Base-by-base conservation (phyloP, 352 stramenopile species). In the Pythium pyrilobum region DNA sequence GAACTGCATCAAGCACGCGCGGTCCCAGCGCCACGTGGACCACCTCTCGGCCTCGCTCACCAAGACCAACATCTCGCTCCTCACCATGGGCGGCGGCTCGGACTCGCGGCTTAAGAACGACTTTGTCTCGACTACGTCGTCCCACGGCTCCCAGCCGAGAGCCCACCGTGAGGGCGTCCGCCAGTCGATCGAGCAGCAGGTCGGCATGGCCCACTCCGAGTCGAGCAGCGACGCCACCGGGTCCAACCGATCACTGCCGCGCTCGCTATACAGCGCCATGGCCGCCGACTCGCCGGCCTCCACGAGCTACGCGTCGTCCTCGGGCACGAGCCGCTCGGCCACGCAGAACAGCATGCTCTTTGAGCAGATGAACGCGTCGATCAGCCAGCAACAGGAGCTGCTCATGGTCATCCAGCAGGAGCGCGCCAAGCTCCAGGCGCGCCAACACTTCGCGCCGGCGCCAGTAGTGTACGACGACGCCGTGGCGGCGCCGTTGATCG, bases 361-460 rank as follows among this genome's bases (percentile, higher is more conserved):
- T 40, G 40, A 67, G 27, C 43, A 61, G 24, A 62, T 67, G 59
- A 62, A 67, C 52, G 42, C 37, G 20, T 58, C 59, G 27, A 67
- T 67, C 18, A 52, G 52, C 15, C 59, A 62, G 29, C 59, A 67
- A 21, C 46, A 67, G 15, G 59, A 67, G 25, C 59, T 67, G 40
- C 49, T 67, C 24, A 33, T 52, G 27, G 54, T 59, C 23, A 62
- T 67, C 37, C 59, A 67, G 41, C 46, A 61, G 36, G 59, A 66
- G 23, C 52, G 52, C 6, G 59, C 53, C 25, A 59, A 56, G 57
- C 23, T 62, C 20, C 52, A 67, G 33, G 53, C 40, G 2, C 46
- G 46, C 2, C 46, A 62, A 47, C 59, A 61, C 21, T 32, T 28
- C 25, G 32, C 47, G 5, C 33, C 47, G 6, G n/a, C 47, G 20